Percentiles rank a stretch among this genome's conserved stretches.
phyloP scores from a whole-genome alignment of 176 grass and related monocot species.

The Poa annua region DNA sequence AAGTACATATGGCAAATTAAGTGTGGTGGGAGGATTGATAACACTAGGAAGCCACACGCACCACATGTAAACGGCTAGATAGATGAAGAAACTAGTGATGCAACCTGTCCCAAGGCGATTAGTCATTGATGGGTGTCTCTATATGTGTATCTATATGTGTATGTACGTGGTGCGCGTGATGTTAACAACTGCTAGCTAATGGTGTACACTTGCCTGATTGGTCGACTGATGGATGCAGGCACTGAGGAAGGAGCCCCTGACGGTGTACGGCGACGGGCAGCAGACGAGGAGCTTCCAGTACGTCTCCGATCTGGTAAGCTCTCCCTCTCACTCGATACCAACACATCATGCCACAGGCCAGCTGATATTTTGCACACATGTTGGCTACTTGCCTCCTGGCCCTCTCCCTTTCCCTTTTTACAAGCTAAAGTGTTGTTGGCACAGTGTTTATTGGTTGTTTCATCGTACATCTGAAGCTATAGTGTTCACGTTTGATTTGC shows the following conservation, averaged over 20 bases:
- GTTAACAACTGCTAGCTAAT: background rate
- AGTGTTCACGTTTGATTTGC: background rate
- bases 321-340: conserved; percentile 14
- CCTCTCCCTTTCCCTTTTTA: background rate
- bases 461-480: background rate
- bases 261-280: conserved; percentile 98
- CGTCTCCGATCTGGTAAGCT: conserved; percentile 90
- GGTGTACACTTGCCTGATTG: background rate
- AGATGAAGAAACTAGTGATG: background rate
- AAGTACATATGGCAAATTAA: no score
- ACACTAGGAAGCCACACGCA: background rate
- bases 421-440: background rate
- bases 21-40: background rate
- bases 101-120: no score
- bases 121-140: no score
- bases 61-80: background rate
- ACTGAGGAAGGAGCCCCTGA: conserved; percentile 89
- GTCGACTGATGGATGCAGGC: conserved; percentile 50
- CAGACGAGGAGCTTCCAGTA: conserved; percentile 99
- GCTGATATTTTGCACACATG: background rate
- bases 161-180: background rate
- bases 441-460: background rate
- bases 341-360: background rate
- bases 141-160: no score
- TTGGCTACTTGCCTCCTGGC: background rate